Percentiles rank a stretch among this genome's conserved stretches.
Evolutionary conservation across 2,329 filamentous ascomycete genomes (phyloP).

Genomic region (Paecilomyces sp.): DNA sequence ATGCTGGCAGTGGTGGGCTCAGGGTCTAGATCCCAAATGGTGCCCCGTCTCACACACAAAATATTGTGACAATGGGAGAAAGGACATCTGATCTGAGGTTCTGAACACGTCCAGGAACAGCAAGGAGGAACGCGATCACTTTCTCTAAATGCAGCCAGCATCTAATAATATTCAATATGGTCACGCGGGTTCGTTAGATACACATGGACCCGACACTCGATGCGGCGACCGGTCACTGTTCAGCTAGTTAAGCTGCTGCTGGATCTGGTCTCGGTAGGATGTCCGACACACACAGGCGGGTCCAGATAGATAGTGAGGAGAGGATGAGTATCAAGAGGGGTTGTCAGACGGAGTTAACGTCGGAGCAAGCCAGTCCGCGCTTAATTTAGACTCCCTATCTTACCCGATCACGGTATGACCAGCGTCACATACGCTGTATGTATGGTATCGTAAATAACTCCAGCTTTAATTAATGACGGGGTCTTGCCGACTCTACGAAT

Average conservation of each 20-base stretch:
- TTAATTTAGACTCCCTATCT: constrained; percentile 11
- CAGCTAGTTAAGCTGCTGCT: not conserved
- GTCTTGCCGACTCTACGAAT: not conserved
- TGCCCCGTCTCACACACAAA: not conserved
- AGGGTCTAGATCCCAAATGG: not conserved
- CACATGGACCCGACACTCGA: not conserved
- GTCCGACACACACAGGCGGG: not conserved
- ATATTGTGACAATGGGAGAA: not conserved
- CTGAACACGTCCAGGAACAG: not conserved
- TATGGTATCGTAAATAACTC: constrained; percentile 4
- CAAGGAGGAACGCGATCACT: not conserved
- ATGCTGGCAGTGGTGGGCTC: not conserved
- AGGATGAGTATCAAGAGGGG: not conserved
- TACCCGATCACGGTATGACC: constrained; percentile 14
- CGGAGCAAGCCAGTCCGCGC: not conserved
- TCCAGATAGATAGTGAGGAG: not conserved
- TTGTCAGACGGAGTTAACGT: not conserved
- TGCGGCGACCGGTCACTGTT: not conserved
- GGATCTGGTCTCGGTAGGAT: not conserved
- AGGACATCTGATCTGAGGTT: not conserved
- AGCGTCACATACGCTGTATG: constrained; percentile 6
- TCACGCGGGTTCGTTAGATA: not conserved
- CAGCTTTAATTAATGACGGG: constrained; percentile 1
- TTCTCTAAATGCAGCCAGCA: not conserved
- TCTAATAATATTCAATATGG: not conserved